Conservation (phyloP, 2,329 filamentous ascomycete species). For the Pseudogymnoascus verrucosus region DNA sequence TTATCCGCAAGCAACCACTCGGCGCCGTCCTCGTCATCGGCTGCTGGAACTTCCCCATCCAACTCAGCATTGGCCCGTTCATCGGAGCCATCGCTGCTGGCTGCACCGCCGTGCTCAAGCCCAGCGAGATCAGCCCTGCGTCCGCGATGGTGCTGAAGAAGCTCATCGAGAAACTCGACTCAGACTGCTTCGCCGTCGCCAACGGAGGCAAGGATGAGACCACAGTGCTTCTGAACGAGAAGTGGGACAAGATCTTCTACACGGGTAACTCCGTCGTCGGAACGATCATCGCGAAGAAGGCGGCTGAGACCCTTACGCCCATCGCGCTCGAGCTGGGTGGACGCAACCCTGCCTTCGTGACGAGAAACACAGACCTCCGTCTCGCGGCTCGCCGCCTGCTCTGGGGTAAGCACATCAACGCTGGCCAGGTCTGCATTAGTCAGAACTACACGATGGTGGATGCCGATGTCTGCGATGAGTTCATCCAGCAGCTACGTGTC, state of each 20-base stretch:
- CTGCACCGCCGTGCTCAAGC: slow-evolving; percentile 85
- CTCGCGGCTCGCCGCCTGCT: slow-evolving; percentile 77
- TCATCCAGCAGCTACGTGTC: slow-evolving; percentile 66
- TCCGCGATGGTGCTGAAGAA: slow-evolving; percentile 73
- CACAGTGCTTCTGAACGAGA: slow-evolving; percentile 72
- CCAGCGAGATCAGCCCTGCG: slow-evolving; percentile 71
- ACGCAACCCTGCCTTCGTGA: slow-evolving; percentile 84
- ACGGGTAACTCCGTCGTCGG: slow-evolving; percentile 75
- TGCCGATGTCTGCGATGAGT: slow-evolving; percentile 58
- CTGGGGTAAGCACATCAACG: slow-evolving; percentile 82
- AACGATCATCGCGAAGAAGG: slow-evolving; percentile 82
- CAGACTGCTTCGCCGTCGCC: slow-evolving; percentile 64
- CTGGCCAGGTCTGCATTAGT: slow-evolving; percentile 84
- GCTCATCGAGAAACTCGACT: slow-evolving; percentile 72
- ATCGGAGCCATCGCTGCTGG: slow-evolving; percentile 89
- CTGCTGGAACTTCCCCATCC: slow-evolving; percentile 89
- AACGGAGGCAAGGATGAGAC: slow-evolving; percentile 79
- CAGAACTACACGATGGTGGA: slow-evolving; percentile 91
- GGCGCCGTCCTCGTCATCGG: slow-evolving; percentile 80
- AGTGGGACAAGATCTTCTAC: slow-evolving; percentile 98
- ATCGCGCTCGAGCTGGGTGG: slow-evolving; percentile 86
- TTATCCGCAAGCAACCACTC: slow-evolving; percentile 78
- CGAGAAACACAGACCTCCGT: slow-evolving; percentile 69
- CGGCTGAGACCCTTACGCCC: slow-evolving; percentile 80
- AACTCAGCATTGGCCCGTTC: slow-evolving; percentile 68